Conservation (phyloP, 2,329 filamentous ascomycete genomes). For the Neonectria coccinea region DNA sequence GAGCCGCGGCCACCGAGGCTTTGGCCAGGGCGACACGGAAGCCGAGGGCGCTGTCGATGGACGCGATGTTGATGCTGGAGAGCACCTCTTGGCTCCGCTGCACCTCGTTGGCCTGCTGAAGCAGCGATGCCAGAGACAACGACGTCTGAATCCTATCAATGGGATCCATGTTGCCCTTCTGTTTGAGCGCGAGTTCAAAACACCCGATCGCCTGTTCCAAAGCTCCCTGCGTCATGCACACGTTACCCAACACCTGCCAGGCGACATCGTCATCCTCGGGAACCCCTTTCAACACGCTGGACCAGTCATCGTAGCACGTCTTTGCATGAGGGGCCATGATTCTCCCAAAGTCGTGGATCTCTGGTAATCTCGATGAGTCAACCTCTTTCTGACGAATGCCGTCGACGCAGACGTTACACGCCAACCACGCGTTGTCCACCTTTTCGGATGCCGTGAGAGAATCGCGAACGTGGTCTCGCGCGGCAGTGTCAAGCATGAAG, state of each 20-base stretch:
- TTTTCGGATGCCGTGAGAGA: slow-evolving; percentile 20
- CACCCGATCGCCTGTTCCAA: slow-evolving; percentile 24
- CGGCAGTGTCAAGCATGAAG: slow-evolving; percentile 20
- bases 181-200: slow-evolving; percentile 20
- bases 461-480: slow-evolving; percentile 21
- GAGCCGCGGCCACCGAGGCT: slow-evolving; percentile 19
- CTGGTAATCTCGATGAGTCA: slow-evolving; percentile 16
- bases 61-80: slow-evolving; percentile 21
- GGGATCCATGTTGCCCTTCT: slow-evolving; percentile 19
- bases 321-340: slow-evolving; percentile 28
- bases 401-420: slow-evolving; percentile 22
- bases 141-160: slow-evolving; percentile 25
- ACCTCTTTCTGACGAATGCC: slow-evolving; percentile 25
- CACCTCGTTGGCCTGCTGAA: slow-evolving; percentile 17
- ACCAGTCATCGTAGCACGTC: slow-evolving; percentile 24
- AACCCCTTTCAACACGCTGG: slow-evolving; percentile 14
- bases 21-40: slow-evolving; percentile 25
- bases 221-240: slow-evolving; percentile 26
- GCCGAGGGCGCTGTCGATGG: slow-evolving; percentile 19
- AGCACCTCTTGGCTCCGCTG: slow-evolving; percentile 21
- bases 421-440: slow-evolving; percentile 25
- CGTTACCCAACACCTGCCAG: slow-evolving; percentile 26
- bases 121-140: slow-evolving; percentile 17
- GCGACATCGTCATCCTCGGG: slow-evolving; percentile 21
- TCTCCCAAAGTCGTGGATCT: slow-evolving; percentile 28